Base-by-base conservation (phyloP, 2,329 filamentous ascomycete genomes). In the Alternaria brassicae region DNA sequence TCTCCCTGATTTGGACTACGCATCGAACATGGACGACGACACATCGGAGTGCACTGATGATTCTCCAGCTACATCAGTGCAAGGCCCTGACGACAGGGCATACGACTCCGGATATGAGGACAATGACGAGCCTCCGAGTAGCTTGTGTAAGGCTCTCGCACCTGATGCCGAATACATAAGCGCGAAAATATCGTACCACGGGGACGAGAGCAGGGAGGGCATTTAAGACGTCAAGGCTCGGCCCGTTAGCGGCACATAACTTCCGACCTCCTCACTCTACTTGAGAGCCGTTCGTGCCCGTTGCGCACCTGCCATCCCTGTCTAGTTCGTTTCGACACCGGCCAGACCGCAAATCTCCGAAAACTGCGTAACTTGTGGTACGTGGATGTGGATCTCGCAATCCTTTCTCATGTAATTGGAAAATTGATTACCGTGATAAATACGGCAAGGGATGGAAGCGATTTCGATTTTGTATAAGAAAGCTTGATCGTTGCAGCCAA, bases 321-420 rank as follows among this genome's bases (percentile, higher is more conserved):
- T 52, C 37, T 52, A 52, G 49, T 52, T 21, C 10, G 49, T 52
- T 52, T 52, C 49, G 34, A 28, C 25, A 41, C 19, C 17, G 37
- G 21, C 25, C 39, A 52, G n/a, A 52, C 28, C 23, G 17, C 37
- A 28, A 42, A 41, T 52, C 9, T 12, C 19, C 4, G 17, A 28
- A 17, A 9, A 23, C 25, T 28, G 49, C 25, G 49, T 52, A 41
- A 41, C 25, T 40, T 27, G 49, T 42, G 49, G 49, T 42, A 42
- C 49, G 49, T 32, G 25, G 19, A 9, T 52, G 49, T 52, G 49
- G 49, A 42, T 52, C 28, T 23, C 1, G 17, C 17, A 13, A 6
- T 52, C 49, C 49, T 52, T 40, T 4, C 3, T 52, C 49, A 52
- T 52, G 19, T 52, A 41, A 42, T 52, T 37, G 32, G 25, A 40